Evolutionary conservation across 169 alveolate genomes (phyloP), one percentile per base, ranked within the genome.

Genomic region (Plasmodium vinckei): DNA sequence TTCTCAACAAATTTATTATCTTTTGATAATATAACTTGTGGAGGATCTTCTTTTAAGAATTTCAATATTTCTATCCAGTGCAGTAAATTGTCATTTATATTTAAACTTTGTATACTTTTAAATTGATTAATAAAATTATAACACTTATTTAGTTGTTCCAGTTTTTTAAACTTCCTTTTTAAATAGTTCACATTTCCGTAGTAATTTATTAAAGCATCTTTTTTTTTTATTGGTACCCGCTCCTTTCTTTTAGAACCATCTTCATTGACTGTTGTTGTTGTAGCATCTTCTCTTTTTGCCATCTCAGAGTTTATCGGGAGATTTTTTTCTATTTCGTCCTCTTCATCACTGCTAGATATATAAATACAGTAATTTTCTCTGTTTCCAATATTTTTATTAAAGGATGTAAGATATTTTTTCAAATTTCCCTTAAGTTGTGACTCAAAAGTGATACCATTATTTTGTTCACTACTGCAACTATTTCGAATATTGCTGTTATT

Each of bases 301-400:
- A 4, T 33, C 42, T 33, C 42, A 33, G 42, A 33, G 42, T 33
- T 33, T 33, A 33, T 5, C 7, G 42, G 42, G 42, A 0, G 1
- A 33, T 33, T 33, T 23, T 19, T n/a, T 65, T 23, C 53, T 3
- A 61, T 19, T 46, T 47, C 89, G 4, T 65, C 89, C 33, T 69
- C 90, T 46, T 82, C 90, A 19, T 82, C 90, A 70, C 90, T 82
- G 54, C 90, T 82, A 15, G 90, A 82, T 33, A 82, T 33, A 44
- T 53, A 82, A 33, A 65, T 82, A 21, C 21, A 10, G 33, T 67
- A 82, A 27, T 82, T 82, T 49, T 82, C 90, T 17, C 56, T 49
- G 44, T 57, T 54, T 10, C 39, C 7, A 6, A 23, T n/a, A 17
- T 61, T 60, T 21, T 59, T 60, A 17, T 25, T 56, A 46, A 25